Conservation (phyloP, 257 asterid species). For the Penstemon davidsonii region DNA sequence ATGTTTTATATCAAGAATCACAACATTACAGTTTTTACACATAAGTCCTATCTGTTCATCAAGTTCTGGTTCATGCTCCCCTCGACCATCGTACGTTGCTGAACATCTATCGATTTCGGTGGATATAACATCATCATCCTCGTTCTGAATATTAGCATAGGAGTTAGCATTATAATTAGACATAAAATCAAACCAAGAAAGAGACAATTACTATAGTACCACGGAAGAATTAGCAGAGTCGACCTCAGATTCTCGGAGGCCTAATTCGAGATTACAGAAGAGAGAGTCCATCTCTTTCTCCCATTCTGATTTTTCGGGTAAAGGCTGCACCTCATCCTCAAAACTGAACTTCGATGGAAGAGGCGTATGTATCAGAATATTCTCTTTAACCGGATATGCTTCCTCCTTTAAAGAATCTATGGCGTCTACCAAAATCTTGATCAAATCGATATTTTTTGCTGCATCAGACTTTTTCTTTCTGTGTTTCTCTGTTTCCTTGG, state of each 20-base stretch:
- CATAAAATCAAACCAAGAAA: neutral
- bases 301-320: constrained; percentile 47
- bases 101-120: constrained; percentile 30
- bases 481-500: neutral
- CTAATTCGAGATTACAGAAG: constrained; percentile 51
- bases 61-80: constrained; percentile 47
- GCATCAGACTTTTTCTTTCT: constrained; percentile 11
- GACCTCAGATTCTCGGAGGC: constrained; percentile 29
- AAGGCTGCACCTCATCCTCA: constrained; percentile 49
- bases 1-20: constrained; percentile 51
- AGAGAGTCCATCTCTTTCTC: constrained; percentile 48
- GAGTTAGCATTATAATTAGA: neutral
- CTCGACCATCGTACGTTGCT: constrained; percentile 42
- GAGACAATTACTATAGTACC: constrained; percentile 32
- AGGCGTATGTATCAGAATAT: constrained; percentile 4
- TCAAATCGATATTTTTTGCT: constrained; percentile 28
- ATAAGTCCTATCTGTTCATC: constrained; percentile 71
- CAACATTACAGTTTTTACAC: constrained; percentile 47
- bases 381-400: constrained; percentile 18
- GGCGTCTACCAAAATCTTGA: constrained; percentile 42
- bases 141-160: constrained; percentile 37
- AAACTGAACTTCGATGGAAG: constrained; percentile 55
- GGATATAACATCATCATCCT: constrained; percentile 16
- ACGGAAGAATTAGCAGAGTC: constrained; percentile 22
- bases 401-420: constrained; percentile 33